phyloP scores from a whole-genome alignment of 2,329 filamentous ascomycete species.

The Penicillium sp. region DNA sequence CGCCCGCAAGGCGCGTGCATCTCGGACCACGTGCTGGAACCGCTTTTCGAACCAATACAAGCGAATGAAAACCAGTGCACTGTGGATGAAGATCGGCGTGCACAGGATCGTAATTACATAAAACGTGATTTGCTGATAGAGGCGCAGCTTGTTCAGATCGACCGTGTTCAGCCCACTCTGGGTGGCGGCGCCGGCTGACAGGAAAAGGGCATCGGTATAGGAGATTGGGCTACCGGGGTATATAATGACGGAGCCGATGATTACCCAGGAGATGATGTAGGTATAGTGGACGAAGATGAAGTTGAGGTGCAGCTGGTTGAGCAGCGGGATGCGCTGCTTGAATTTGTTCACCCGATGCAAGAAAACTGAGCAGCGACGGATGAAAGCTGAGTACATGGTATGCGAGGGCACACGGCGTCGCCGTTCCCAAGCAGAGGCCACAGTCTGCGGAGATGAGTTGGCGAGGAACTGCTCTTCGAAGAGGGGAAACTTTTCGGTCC shows the following conservation, averaged over 20 bases:
- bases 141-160: constrained; percentile 62
- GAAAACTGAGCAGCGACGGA: constrained; percentile 19
- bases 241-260: constrained; percentile 73
- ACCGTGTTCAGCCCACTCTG: constrained; percentile 87
- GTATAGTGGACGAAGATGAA: constrained; percentile 55
- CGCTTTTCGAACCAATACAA: constrained; percentile 98
- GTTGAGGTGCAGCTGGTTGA: constrained; percentile 40
- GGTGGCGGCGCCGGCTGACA: constrained; percentile 78
- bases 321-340: constrained; percentile 36
- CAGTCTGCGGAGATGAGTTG: constrained; percentile 9
- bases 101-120: constrained; percentile 68
- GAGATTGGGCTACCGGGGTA: constrained; percentile 60
- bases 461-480: constrained; percentile 7
- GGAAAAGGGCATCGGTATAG: constrained; percentile 87
- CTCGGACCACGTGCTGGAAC: constrained; percentile 76
- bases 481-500: constrained; percentile 19
- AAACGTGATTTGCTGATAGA: constrained; percentile 69
- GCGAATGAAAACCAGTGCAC: constrained; percentile 82
- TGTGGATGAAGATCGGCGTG: constrained; percentile 80
- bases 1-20: constrained; percentile 63
- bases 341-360: constrained; percentile 17
- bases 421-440: constrained; percentile 11
- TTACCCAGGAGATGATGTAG: constrained; percentile 69
- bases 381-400: constrained; percentile 30
- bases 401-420: constrained; percentile 11